Evolutionary conservation across 2,329 filamentous ascomycete genomes (phyloP).

Genomic region (Alternaria novae-zelandiae): DNA sequence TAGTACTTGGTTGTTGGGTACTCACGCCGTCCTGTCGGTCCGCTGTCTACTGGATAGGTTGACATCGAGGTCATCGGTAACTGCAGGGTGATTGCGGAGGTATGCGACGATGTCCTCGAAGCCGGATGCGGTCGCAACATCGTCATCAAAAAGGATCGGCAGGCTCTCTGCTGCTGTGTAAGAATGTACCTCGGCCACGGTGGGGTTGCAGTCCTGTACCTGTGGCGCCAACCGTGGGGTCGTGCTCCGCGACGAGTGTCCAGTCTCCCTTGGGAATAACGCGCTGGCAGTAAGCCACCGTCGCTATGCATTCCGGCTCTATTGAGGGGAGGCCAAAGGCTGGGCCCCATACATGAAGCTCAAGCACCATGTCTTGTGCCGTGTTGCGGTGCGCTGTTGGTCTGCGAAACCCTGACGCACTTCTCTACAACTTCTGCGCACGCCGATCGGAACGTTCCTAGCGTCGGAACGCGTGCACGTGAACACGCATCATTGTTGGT

Average conservation of each 20-base stretch:
- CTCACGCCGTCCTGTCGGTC: constrained; percentile 53
- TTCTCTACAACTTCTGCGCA: constrained; percentile 8
- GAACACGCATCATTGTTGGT: constrained; percentile 23
- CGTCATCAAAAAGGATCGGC: constrained; percentile 63
- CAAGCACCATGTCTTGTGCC: constrained; percentile 57
- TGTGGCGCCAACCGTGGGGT: constrained; percentile 72
- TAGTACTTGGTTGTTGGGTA: neutral
- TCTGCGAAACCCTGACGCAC: neutral
- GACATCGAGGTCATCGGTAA: constrained; percentile 38
- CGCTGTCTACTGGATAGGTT: constrained; percentile 38
- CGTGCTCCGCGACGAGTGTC: constrained; percentile 54
- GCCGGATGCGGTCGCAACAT: constrained; percentile 62
- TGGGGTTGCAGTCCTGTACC: constrained; percentile 35
- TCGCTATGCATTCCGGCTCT: constrained; percentile 86
- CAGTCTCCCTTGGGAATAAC: constrained; percentile 62
- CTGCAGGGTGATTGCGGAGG: constrained; percentile 49
- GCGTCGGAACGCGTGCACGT: constrained; percentile 27
- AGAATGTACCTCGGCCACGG: constrained; percentile 3
- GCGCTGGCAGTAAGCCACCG: constrained; percentile 76
- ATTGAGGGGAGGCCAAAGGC: constrained; percentile 89
- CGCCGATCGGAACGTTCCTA: constrained; percentile 9
- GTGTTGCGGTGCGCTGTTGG: constrained; percentile 1
- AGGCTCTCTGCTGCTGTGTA: constrained; percentile 56
- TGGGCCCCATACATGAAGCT: constrained; percentile 89
- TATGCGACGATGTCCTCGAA: constrained; percentile 68